Base-by-base conservation (phyloP, 2,329 filamentous ascomycete species). In the Alternaria sp. region DNA sequence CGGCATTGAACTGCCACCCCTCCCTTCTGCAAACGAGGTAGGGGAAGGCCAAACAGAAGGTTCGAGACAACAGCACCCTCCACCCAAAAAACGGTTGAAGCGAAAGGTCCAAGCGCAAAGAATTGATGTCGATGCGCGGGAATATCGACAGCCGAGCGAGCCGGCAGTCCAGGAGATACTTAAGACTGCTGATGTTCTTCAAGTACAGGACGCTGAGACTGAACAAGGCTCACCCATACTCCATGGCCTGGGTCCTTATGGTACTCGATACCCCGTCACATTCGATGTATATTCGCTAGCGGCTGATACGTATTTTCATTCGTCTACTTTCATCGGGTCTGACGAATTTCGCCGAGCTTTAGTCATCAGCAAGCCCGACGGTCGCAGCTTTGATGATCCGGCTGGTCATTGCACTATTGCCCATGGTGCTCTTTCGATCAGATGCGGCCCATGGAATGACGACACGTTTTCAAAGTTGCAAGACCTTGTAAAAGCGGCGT, bases 381-480 rank as follows among this genome's bases (percentile, higher is more conserved):
- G 60, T 45, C 70, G 83, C 41, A 73, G 85, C 63, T 60, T 87
- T 27, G 82, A 86, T 60, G 67, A 74, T 30, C 67, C 72, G 50
- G 73, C 74, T 38, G 81, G 82, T 14, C 71, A 76, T 52, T 68
- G 73, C 78, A 53, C 68, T 6, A 74, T 87, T 20, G 64, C 68
- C 8, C 62, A 82, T 32, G 72, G 72, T 14, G 70, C 75, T 22
- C 67, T 71, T 32, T 70, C 59, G 3, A 74, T 80, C 59, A 76
- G 77, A 54, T 89, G 86, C 82, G 81, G 82, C 27, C 69, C 81
- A 4, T 89, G 87, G 87, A 84, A 82, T 54, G 86, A 89, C 50
- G 79, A 81, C 12, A 82, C 86, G 2, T 84, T 81, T 30, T 82
- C 83, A 2, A 79, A n/a, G 8, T 43, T 78, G 6, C 36, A 60